Percentiles rank a stretch among this genome's conserved stretches.
Evolutionary conservation across 371 early-diverging fungal genomes (phyloP).

Genomic region (Haplosporangium sp.): DNA sequence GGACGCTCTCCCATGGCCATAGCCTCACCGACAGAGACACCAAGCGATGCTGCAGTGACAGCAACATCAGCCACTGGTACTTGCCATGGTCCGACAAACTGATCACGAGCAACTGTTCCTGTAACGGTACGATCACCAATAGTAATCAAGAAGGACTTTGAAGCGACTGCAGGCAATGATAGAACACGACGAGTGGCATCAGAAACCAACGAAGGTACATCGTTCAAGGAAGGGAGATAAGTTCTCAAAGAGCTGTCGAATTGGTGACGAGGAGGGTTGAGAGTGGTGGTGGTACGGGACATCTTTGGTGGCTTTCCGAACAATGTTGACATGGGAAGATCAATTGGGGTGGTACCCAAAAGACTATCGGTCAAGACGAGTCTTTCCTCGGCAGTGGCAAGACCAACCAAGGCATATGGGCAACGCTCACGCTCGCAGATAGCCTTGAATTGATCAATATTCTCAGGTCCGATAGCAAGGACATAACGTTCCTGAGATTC

Average conservation of each 20-base stretch:
- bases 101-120: conserved; percentile 94
- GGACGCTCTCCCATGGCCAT: conserved; percentile 98
- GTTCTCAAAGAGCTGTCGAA: conserved; percentile 75
- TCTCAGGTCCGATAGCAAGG: conserved; percentile 81
- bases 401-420: conserved; percentile 91
- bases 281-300: conserved; percentile 78
- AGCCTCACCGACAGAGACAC: conserved; percentile 88
- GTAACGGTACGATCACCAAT: conserved; percentile 97
- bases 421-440: conserved; percentile 94
- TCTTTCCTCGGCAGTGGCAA: conserved; percentile 88
- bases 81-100: conserved; percentile 98
- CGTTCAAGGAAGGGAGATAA: conserved; percentile 62
- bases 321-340: conserved; percentile 93
- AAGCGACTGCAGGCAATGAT: conserved; percentile 89
- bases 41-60: conserved; percentile 84
- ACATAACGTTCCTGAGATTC: conserved; percentile 98
- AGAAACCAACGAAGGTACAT: conserved; percentile 59
- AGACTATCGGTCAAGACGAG: conserved; percentile 84
- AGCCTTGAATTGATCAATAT: conserved; percentile 73
- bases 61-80: conserved; percentile 96
- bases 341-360: conserved; percentile 79
- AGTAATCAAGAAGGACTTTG: conserved; percentile 95
- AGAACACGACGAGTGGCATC: conserved; percentile 86
- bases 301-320: conserved; percentile 97
- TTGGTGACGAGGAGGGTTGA: conserved; percentile 62